Evolutionary conservation across 495 filamentous ascomycete genomes (phyloP).

Genomic region (Penicillium soppii): DNA sequence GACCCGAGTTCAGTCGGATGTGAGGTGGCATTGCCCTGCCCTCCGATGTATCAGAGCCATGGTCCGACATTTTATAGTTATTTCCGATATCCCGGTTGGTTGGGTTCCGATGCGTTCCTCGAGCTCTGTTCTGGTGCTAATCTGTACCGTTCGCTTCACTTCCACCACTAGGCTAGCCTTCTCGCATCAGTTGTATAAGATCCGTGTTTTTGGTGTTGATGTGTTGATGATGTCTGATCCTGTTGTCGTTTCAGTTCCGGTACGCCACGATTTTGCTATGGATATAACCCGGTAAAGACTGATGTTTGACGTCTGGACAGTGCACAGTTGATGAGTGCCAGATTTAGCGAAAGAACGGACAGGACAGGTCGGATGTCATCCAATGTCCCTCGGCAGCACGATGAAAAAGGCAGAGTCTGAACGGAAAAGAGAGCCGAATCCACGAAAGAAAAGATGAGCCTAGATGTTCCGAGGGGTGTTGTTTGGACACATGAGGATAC

Average conservation of each 20-base stretch:
- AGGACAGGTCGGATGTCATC: slow-evolving; percentile 26
- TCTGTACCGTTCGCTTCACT: not conserved
- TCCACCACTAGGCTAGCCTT: not conserved
- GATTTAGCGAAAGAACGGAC: slow-evolving; percentile 25
- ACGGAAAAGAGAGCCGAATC: slow-evolving; percentile 9
- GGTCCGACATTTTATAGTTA: slow-evolving; percentile 19
- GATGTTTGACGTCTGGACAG: not conserved
- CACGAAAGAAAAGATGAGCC: slow-evolving; percentile 24
- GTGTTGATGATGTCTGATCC: not conserved
- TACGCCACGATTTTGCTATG: not conserved
- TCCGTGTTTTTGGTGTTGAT: not conserved
- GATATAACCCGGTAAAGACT: slow-evolving; percentile 12
- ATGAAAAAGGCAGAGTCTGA: slow-evolving; percentile 15
- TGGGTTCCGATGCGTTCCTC: not conserved
- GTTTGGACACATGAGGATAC: slow-evolving; percentile 24
- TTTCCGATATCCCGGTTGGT: not conserved
- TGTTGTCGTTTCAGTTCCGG: not conserved
- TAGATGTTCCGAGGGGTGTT: slow-evolving; percentile 27
- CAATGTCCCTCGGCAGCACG: slow-evolving; percentile 23
- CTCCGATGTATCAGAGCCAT: slow-evolving; percentile 10
- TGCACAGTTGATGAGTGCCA: slow-evolving; percentile 15
- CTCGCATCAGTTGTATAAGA: not conserved
- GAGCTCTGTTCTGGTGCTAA: not conserved
- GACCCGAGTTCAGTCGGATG: slow-evolving; percentile 60
- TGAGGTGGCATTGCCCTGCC: slow-evolving; percentile 47